Evolutionary conservation across 2,329 filamentous ascomycete genomes (phyloP), one percentile per base, ranked within the genome.

Genomic region (Fusarium phyllophilum): DNA sequence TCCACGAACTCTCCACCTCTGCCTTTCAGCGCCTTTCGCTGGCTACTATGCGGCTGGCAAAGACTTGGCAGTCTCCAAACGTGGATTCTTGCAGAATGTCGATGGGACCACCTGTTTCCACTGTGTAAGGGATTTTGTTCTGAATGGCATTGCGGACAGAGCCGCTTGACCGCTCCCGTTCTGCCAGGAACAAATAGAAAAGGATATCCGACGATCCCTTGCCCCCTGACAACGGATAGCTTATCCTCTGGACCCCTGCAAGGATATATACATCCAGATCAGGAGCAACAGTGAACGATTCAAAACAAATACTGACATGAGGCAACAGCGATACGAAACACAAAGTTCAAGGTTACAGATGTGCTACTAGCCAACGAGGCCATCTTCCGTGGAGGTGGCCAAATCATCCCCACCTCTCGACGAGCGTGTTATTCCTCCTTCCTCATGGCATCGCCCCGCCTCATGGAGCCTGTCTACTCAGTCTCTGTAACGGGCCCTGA

Each of bases 401-500:
- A 99, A 83, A 97, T 99, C 80, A 99, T 99, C 81, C 96, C 96
- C 51, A 98, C 96, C 2, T 92, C 95, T 66, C 92, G 96, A 61
- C 90, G 96, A 64, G 95, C 96, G 17, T 96, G 96, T 83, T 99
- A 99, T 84, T 96, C 93, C 12, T 96, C 94, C 22, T 99, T 99
- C 86, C 87, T 99, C 54, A 98, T 98, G 94, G 96, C 96, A 7
- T 96, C 94, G 29, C 96, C 96, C 34, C 91, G 96, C 51, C 89
- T 99, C 36, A 98, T 99, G 95, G 96, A 99, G 83, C 96, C 96
- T 2, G 89, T 98, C 51, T 99, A 98, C 84, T 90, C 92, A 9
- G 96, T 96, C 78, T 94, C 93, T 46, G 97, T 98, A 90, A 96
- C 94, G 8, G 96, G 96, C 0, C 95, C 95, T 22, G 94, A 96